phyloP scores from a whole-genome alignment of 768 basidiomycete species.

The Leccinellum rugosiceps region DNA sequence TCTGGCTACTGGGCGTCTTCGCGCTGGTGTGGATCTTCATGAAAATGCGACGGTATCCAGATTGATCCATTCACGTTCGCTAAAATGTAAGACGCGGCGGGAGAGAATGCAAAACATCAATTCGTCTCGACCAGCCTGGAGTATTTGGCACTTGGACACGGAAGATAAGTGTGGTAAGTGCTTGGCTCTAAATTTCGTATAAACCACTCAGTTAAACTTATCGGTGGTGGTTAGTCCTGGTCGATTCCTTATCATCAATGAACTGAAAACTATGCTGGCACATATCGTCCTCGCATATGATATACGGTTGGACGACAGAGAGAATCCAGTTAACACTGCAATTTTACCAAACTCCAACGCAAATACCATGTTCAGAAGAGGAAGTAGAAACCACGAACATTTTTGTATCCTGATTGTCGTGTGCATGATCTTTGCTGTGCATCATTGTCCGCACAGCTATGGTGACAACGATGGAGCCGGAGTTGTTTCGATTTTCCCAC shows the following conservation, averaged over 20 bases:
- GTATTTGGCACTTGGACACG: background rate
- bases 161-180: background rate
- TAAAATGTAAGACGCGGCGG: slow-evolving; percentile 31
- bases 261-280: slow-evolving; percentile 45
- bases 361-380: slow-evolving; percentile 2
- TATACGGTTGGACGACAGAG: background rate
- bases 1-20: slow-evolving; percentile 6
- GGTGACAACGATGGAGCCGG: background rate
- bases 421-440: background rate
- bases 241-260: slow-evolving; percentile 41
- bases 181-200: slow-evolving; percentile 5
- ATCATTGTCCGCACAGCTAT: no score
- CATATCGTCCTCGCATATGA: slow-evolving; percentile 34
- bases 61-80: slow-evolving; percentile 50
- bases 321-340: background rate
- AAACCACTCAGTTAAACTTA: background rate
- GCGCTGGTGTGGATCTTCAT: slow-evolving; percentile 22
- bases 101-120: slow-evolving; percentile 27
- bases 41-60: slow-evolving; percentile 32
- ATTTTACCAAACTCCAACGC: background rate
- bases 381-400: background rate
- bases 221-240: background rate
- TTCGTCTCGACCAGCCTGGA: background rate
- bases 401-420: background rate
- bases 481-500: background rate